A percentile compares a stretch with the other conserved stretches of the same genome.
These are phyloP conservation scores for Leccinum angustisporum DNA, from an alignment of 1,284 basidiomycete species.

Conservation along the genomic window DNA sequence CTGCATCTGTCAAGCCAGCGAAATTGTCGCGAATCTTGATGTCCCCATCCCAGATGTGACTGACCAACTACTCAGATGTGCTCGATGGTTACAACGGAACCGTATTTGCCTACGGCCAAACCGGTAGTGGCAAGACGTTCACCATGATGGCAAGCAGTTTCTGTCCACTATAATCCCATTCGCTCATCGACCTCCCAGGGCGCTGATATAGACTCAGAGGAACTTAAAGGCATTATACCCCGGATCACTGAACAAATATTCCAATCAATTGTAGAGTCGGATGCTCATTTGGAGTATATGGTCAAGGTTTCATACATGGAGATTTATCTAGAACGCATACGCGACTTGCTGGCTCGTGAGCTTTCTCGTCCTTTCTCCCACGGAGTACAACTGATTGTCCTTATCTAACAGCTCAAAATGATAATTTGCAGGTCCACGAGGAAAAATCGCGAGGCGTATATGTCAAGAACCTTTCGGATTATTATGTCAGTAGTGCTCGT, in stretches of 20 bases:
- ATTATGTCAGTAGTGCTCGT: slow-evolving; percentile 94
- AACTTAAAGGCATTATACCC: slow-evolving; percentile 95
- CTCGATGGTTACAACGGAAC: slow-evolving; percentile 99
- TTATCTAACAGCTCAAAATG: slow-evolving; percentile 80
- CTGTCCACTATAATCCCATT: slow-evolving; percentile 6
- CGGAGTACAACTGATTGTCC: background rate
- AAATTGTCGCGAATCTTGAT: slow-evolving; percentile 4
- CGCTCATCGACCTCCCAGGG: slow-evolving; percentile 56
- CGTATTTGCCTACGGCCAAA: slow-evolving; percentile 98
- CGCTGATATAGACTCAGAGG: slow-evolving; percentile 91
- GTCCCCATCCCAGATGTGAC: slow-evolving; percentile 17
- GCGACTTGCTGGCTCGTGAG: slow-evolving; percentile 94
- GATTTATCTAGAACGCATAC: slow-evolving; percentile 96
- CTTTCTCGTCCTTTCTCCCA: slow-evolving; percentile 21
- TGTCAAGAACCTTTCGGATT: slow-evolving; percentile 97
- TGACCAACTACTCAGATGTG: slow-evolving; percentile 67
- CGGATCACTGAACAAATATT: slow-evolving; percentile 99
- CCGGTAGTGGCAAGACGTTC: slow-evolving; percentile 95
- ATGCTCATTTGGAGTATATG: slow-evolving; percentile 94
- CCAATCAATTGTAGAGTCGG: slow-evolving; percentile 93
- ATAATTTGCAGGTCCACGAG: slow-evolving; percentile 98
- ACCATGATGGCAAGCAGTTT: slow-evolving; percentile 85
- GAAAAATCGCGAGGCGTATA: slow-evolving; percentile 98
- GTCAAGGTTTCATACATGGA: slow-evolving; percentile 99
- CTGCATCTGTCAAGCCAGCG: slow-evolving; percentile 1